These are phyloP conservation scores for Draba incana DNA, from an alignment of 345 rosid species.

Conservation along the genomic window DNA sequence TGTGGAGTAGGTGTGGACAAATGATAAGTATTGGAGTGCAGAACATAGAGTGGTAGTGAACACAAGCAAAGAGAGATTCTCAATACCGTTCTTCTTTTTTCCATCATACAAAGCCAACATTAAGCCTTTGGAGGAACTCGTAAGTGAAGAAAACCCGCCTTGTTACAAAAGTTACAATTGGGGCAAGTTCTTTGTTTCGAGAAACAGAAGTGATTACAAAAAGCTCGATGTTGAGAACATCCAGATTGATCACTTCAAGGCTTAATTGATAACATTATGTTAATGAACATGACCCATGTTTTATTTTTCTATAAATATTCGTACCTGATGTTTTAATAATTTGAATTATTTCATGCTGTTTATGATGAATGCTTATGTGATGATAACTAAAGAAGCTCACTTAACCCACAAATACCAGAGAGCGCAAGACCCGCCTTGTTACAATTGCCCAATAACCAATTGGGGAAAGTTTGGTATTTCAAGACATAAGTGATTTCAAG, in stretches of 20 bases:
- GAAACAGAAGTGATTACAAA: constrained; percentile 64
- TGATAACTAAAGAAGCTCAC: background rate
- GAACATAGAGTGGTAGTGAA: constrained; percentile 78
- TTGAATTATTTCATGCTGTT: background rate
- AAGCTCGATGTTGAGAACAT: constrained; percentile 62
- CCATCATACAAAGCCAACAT: constrained; percentile 54
- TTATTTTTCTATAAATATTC: background rate
- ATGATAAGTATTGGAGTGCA: constrained; percentile 64
- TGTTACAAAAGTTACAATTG: constrained; percentile 59
- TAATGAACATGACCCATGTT: background rate
- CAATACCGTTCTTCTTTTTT: constrained; percentile 65
- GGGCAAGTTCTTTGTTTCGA: constrained; percentile 63
- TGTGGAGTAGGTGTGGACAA: constrained; percentile 68
- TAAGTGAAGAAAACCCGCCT: constrained; percentile 48
- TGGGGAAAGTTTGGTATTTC: too few relatives aligned
- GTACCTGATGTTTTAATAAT: background rate
- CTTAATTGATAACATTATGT: constrained; percentile 8
- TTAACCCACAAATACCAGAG: background rate
- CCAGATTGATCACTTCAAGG: constrained; percentile 62
- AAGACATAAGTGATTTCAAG: too few relatives aligned
- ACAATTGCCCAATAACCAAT: too few relatives aligned
- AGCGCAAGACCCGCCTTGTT: too few relatives aligned
- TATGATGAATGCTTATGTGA: too few relatives aligned
- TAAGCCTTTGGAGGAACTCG: constrained; percentile 63
- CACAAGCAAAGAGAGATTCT: constrained; percentile 59